A percentile compares a stretch with the other conserved stretches of the same genome.
Conservation (phyloP, 2,329 filamentous ascomycete species). For the Beauveria sp. region DNA sequence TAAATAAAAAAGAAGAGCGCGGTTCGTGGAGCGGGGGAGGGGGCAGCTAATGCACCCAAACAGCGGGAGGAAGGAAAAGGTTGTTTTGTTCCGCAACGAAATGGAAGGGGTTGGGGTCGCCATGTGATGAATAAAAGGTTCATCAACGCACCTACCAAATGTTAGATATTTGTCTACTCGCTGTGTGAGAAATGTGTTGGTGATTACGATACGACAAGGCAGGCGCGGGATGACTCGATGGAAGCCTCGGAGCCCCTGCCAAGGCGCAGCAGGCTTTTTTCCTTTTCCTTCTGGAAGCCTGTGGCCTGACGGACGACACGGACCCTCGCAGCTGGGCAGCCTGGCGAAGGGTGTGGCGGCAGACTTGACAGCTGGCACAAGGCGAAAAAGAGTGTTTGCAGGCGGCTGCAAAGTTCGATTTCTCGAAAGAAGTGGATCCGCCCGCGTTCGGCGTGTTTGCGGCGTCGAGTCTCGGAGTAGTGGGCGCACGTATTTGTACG, state of each 20-base stretch:
- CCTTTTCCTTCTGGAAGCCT: neutral
- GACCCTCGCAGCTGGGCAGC: neutral
- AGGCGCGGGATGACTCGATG: neutral
- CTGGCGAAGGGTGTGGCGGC: neutral
- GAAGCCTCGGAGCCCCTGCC: neutral
- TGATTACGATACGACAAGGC: neutral
- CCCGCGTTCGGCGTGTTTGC: slow-evolving; percentile 8
- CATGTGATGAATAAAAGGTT: neutral
- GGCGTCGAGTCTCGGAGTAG: neutral
- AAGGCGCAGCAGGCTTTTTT: neutral
- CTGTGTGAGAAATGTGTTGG: neutral
- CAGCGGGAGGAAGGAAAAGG: neutral
- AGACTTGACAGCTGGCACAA: neutral
- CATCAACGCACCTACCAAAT: neutral
- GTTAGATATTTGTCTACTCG: no score
- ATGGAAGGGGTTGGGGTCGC: neutral
- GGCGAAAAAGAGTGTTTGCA: neutral
- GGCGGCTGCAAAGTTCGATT: neutral
- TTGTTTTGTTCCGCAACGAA: neutral
- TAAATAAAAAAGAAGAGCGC: neutral
- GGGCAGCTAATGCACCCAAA: neutral
- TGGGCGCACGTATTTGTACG: neutral
- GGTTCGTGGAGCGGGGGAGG: neutral
- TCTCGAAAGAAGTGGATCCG: neutral
- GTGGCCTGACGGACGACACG: neutral